Conservation (phyloP, 345 rosid genomes). For the Arabis hirsuta region DNA sequence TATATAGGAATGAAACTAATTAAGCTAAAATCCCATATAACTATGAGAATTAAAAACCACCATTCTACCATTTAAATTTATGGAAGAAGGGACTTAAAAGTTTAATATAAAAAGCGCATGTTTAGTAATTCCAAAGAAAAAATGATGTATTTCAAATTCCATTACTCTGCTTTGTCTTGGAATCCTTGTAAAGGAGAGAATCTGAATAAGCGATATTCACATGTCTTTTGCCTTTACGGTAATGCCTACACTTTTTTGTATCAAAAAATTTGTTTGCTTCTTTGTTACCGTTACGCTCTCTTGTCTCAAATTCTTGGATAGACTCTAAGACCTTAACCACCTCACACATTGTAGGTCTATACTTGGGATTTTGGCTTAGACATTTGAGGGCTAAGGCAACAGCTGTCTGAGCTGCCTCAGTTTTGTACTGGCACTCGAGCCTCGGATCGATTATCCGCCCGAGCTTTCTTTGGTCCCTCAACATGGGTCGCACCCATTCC, state of each 20-base stretch:
- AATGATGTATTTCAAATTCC: conserved; percentile 14
- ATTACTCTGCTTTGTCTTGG: conserved; percentile 21
- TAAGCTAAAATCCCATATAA: no score
- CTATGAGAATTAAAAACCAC: neutral
- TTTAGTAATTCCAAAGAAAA: neutral
- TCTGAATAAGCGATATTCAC: conserved; percentile 48
- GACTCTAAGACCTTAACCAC: conserved; percentile 68
- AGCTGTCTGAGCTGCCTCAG: conserved; percentile 58
- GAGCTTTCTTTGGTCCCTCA: conserved; percentile 62
- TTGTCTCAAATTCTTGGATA: conserved; percentile 57
- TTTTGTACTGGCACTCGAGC: conserved; percentile 63
- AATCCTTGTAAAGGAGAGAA: conserved; percentile 47
- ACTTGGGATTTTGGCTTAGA: conserved; percentile 64
- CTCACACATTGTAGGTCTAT: conserved; percentile 66
- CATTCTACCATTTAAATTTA: conserved; percentile 1
- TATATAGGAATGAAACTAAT: no score
- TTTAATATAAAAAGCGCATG: neutral
- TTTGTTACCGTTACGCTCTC: conserved; percentile 32
- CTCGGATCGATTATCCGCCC: conserved; percentile 59
- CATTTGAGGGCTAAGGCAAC: conserved; percentile 63
- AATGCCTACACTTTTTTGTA: conserved; percentile 7
- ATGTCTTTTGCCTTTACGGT: conserved; percentile 32
- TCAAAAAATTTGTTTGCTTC: conserved; percentile 18
- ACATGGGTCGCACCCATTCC: conserved; percentile 65
- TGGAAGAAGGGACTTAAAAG: conserved; percentile 11